phyloP scores from a whole-genome alignment of 495 filamentous ascomycete genomes.

The Penicillium daleae region DNA sequence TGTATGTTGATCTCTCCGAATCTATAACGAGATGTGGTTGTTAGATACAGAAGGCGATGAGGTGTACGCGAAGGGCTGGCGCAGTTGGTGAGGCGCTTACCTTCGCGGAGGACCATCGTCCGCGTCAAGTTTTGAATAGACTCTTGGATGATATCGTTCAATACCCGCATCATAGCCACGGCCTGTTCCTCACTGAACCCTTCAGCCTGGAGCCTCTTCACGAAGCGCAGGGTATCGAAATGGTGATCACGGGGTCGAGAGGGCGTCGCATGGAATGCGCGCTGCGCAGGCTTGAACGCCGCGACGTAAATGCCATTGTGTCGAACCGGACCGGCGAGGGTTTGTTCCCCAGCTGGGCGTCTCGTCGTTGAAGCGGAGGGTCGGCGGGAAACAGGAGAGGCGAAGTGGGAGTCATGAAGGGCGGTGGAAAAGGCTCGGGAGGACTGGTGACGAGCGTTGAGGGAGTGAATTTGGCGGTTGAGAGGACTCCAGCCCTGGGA shows the following conservation, averaged over 20 bases:
- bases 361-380: slow-evolving; percentile 18
- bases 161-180: slow-evolving; percentile 94
- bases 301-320: slow-evolving; percentile 55
- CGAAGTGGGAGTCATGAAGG: slow-evolving; percentile 15
- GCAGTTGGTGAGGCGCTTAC: slow-evolving; percentile 26
- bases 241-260: slow-evolving; percentile 76
- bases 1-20: slow-evolving; percentile 77
- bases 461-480: slow-evolving; percentile 29
- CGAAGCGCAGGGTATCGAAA: slow-evolving; percentile 97
- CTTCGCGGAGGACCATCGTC: slow-evolving; percentile 98
- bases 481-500: slow-evolving; percentile 30
- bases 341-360: slow-evolving; percentile 23
- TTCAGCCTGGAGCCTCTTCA: slow-evolving; percentile 84
- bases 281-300: slow-evolving; percentile 45
- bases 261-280: slow-evolving; percentile 71
- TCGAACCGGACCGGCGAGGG: slow-evolving; percentile 39
- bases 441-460: slow-evolving; percentile 15
- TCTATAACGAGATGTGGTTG: slow-evolving; percentile 33
- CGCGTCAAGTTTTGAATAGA: slow-evolving; percentile 97
- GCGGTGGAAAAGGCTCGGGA: slow-evolving; percentile 32
- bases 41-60: not conserved
- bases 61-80: not conserved
- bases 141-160: slow-evolving; percentile 97
- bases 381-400: slow-evolving; percentile 30
- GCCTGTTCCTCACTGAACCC: slow-evolving; percentile 96